phyloP scores from a whole-genome alignment of 2,329 filamentous ascomycete species.

The Fusarium acutatum region DNA sequence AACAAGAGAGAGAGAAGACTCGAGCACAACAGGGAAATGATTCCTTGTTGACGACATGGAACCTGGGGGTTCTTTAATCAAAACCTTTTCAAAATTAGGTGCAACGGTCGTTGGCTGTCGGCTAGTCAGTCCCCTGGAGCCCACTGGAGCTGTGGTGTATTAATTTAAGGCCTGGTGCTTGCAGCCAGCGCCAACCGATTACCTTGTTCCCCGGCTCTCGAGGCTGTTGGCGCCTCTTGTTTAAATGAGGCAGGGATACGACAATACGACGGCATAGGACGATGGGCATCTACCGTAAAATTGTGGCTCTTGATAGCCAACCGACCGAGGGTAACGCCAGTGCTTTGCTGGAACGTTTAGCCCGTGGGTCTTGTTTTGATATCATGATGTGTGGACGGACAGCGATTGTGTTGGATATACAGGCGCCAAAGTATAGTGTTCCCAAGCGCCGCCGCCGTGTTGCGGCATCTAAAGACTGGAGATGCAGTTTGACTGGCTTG shows the following conservation, averaged over 20 bases:
- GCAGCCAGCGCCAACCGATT: conserved; percentile 30
- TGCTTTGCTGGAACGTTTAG: not conserved
- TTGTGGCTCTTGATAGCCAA: conserved; percentile 33
- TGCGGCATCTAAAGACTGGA: conserved; percentile 22
- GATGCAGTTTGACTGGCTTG: conserved; percentile 35
- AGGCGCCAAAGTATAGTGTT: conserved; percentile 21
- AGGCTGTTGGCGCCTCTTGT: conserved; percentile 31
- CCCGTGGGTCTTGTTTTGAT: conserved; percentile 1
- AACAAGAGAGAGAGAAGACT: not conserved
- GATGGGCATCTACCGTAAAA: conserved; percentile 19
- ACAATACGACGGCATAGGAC: conserved; percentile 27
- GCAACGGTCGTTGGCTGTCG: conserved; percentile 23
- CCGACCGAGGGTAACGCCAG: not conserved
- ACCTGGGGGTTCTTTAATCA: conserved; percentile 30
- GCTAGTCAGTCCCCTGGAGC: conserved; percentile 15
- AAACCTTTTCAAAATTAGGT: conserved; percentile 24
- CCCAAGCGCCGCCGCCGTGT: conserved; percentile 30
- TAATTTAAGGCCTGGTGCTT: conserved; percentile 40
- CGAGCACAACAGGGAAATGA: conserved; percentile 17
- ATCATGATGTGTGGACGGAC: conserved; percentile 1
- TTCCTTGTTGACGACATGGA: conserved; percentile 28
- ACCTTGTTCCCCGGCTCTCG: conserved; percentile 25
- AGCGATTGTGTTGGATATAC: conserved; percentile 5
- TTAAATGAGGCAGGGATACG: conserved; percentile 40
- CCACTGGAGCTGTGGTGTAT: conserved; percentile 14